phyloP scores from a whole-genome alignment of 768 basidiomycete species.

The Fibroporia radiculosa region DNA sequence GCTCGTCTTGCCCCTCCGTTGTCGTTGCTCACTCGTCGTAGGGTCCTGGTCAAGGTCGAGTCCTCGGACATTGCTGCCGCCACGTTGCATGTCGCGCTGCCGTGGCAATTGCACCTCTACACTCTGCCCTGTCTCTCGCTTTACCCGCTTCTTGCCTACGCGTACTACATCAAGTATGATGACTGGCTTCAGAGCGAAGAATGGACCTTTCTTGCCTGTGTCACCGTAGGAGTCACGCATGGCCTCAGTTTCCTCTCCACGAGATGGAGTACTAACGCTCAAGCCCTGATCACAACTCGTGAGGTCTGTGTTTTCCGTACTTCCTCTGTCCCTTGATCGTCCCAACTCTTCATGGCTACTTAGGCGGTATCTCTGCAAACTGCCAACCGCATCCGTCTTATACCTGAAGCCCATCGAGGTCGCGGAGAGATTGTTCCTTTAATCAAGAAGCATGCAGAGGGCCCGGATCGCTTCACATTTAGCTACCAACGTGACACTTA shows the following conservation, averaged over 20 bases:
- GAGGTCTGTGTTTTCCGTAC: constrained; percentile 37
- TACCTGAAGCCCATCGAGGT: constrained; percentile 76
- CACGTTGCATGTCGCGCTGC: constrained; percentile 26
- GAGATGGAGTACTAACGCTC: constrained; percentile 77
- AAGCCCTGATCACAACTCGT: constrained; percentile 73
- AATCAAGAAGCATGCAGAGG: constrained; percentile 48
- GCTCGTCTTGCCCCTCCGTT: not conserved
- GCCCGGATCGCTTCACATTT: constrained; percentile 71
- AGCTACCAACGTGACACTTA: constrained; percentile 95
- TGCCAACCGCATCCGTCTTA: constrained; percentile 75
- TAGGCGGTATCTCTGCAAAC: constrained; percentile 58
- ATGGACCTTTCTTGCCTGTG: constrained; percentile 94
- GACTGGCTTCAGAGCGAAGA: constrained; percentile 89
- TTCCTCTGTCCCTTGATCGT: not conserved
- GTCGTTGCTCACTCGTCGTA: constrained; percentile 8
- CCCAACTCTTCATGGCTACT: constrained; percentile 1
- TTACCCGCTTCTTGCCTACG: constrained; percentile 81
- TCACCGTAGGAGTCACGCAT: constrained; percentile 77
- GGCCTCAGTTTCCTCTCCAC: constrained; percentile 90
- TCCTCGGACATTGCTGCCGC: constrained; percentile 29
- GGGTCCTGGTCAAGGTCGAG: constrained; percentile 26
- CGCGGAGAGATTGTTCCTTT: constrained; percentile 84
- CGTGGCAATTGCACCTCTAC: constrained; percentile 50
- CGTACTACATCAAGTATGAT: constrained; percentile 89
- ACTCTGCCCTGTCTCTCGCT: constrained; percentile 70